phyloP scores from a whole-genome alignment of 805 yeast genomes.

The Saccharomycopsis selenospora region DNA sequence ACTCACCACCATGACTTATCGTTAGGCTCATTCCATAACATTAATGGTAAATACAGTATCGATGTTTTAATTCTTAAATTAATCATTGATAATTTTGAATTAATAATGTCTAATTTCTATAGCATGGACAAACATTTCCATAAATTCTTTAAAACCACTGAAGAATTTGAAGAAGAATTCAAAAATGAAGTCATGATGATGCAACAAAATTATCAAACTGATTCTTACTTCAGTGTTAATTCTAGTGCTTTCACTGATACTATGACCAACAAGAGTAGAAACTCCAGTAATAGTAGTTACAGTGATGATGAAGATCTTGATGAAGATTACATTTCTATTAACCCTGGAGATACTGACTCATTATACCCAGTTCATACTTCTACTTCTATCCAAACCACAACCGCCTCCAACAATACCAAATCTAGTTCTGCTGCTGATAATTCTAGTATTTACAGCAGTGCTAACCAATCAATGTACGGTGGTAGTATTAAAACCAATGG shows the following conservation, averaged over 20 bases:
- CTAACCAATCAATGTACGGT: no score
- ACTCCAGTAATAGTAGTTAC: background rate
- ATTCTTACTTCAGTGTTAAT: background rate
- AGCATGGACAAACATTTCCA: background rate
- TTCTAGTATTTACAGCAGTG: no score
- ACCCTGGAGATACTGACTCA: no score
- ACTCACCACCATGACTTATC: constrained; percentile 11
- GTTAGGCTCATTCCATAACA: constrained; percentile 17
- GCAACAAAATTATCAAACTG: background rate
- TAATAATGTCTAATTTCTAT: constrained; percentile 3
- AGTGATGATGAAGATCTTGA: background rate
- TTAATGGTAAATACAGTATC: constrained; percentile 19
- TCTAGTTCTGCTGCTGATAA: no score
- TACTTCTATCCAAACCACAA: no score
- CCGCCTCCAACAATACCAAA: no score
- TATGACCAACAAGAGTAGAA: background rate
- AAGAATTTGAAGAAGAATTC: background rate
- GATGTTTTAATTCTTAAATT: constrained; percentile 16
- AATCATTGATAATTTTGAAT: constrained; percentile 18
- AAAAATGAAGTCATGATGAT: no score
- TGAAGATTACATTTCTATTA: no score
- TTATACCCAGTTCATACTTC: no score
- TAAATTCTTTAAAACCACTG: background rate
- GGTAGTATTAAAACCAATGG: no score
- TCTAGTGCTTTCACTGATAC: background rate